phyloP scores from a whole-genome alignment of 2,329 filamentous ascomycete species.

The Furcasterigmium furcatum region DNA sequence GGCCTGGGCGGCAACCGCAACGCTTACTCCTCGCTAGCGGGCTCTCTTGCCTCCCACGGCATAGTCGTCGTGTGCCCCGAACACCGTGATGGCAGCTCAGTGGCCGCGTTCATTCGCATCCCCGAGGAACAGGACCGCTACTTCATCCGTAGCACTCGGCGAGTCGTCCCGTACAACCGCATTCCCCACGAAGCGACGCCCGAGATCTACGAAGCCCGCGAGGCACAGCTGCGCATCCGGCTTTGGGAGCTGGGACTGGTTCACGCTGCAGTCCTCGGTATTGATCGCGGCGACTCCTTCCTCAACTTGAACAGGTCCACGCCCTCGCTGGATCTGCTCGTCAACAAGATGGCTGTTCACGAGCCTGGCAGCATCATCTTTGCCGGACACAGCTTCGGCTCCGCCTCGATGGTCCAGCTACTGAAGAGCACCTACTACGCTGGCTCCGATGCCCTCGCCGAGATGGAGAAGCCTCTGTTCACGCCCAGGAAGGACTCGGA shows the following conservation, averaged over 20 bases:
- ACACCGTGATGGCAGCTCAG: conserved; percentile 77
- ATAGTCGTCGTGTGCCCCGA: conserved; percentile 79
- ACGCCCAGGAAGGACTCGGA: conserved; percentile 50
- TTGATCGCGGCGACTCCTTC: conserved; percentile 54
- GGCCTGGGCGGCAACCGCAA: conserved; percentile 79
- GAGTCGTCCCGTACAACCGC: conserved; percentile 42
- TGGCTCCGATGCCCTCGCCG: conserved; percentile 37
- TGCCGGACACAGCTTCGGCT: conserved; percentile 79
- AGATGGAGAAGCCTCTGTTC: conserved; percentile 58
- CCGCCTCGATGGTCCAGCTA: conserved; percentile 70
- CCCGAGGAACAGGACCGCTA: conserved; percentile 43
- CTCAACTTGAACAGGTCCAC: conserved; percentile 52
- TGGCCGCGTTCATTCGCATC: conserved; percentile 68
- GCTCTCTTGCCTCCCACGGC: conserved; percentile 76
- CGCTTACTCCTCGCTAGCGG: conserved; percentile 79
- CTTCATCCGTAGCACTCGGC: conserved; percentile 26
- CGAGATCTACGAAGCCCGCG: conserved; percentile 64
- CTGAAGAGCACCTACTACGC: conserved; percentile 76
- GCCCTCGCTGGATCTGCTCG: conserved; percentile 54
- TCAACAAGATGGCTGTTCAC: conserved; percentile 61
- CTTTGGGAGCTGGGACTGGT: conserved; percentile 75
- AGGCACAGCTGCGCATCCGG: conserved; percentile 70
- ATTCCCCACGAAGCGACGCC: conserved; percentile 61
- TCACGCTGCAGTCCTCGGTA: conserved; percentile 63
- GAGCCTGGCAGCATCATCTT: conserved; percentile 71